Percentiles rank a stretch among this genome's conserved stretches.
Evolutionary conservation across 2,329 filamentous ascomycete species (phyloP).

Genomic region (Colletotrichum chlorophyti): DNA sequence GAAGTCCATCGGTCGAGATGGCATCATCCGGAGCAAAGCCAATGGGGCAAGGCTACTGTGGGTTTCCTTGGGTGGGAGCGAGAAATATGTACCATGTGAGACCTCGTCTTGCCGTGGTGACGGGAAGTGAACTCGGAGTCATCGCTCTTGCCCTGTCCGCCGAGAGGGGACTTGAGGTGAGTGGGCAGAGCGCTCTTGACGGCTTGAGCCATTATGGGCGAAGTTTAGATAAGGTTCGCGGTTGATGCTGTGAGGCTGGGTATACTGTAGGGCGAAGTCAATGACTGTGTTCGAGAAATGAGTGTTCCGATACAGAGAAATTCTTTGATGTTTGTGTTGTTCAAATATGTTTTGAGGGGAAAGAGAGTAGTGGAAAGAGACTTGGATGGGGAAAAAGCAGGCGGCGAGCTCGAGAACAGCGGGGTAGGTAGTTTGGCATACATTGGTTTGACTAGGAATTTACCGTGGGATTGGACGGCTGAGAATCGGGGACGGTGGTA

Average conservation of each 20-base stretch:
- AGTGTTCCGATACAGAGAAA: background rate
- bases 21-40: background rate
- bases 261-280: background rate
- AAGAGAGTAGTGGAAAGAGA: background rate
- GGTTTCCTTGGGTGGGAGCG: slow-evolving; percentile 6
- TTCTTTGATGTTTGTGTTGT: background rate
- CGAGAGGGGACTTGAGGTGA: slow-evolving; percentile 72
- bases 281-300: background rate
- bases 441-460: slow-evolving; percentile 17
- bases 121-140: slow-evolving; percentile 63
- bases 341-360: background rate
- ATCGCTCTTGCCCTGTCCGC: slow-evolving; percentile 46
- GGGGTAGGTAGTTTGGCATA: slow-evolving; percentile 25
- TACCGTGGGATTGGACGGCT: slow-evolving; percentile 8
- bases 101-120: slow-evolving; percentile 86
- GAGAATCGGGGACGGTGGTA: slow-evolving; percentile 14
- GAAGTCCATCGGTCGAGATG: background rate
- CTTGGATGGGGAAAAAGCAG: slow-evolving; percentile 1
- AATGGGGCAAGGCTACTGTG: background rate
- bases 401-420: slow-evolving; percentile 14
- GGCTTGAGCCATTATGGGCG: slow-evolving; percentile 69
- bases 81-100: slow-evolving; percentile 75
- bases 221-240: slow-evolving; percentile 19
- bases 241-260: background rate
- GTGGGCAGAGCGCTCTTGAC: slow-evolving; percentile 80